Evolutionary conservation across 1,139 yeast genomes (phyloP), one percentile per base, ranked within the genome.

Genomic region (Suhomyces terraborum): DNA sequence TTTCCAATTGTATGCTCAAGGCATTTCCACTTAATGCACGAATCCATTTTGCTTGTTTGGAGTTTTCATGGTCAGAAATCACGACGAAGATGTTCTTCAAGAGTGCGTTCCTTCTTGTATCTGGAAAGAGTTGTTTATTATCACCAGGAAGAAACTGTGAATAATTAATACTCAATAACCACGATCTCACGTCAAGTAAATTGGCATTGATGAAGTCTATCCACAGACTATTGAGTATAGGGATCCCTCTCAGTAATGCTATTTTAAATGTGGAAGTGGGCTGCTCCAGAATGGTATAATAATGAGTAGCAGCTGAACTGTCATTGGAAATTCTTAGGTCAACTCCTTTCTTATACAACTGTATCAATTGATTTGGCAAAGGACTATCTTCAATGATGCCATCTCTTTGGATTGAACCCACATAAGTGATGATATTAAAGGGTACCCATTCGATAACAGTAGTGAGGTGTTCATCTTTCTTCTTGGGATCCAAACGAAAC

Each of bases 191-290:
- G 19, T 51, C 40, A 3, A 50, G 35, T 1, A 48, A 43, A 6
- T 54, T 34, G 3, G 43, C 17, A 17, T 38, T 30, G 2, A 62
- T 42, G 10, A 37, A 8, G 3, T 36, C 37, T 12, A 17, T 28
- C 73, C 73, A 68, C 2, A 41, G 32, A 7, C 49, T 39, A 32
- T 56, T 53, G 9, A 67, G 50, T 5, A 67, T 45, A 1, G 69
- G 67, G 2, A 63, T 39, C 0, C 58, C 67, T 30, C 59, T 48
- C 53, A 60, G 58, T 16, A 66, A 46, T 1, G 67, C 59, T 9
- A 55, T 42, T 34, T 52, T 34, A 27, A 35, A 27, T 4, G 40
- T 38, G 8, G 19, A 28, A 14, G 36, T 35, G 8, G 45, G 39
- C 18, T 30, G 37, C 12, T 36, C 54, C 33, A 59, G 47, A 4